Conservation (phyloP, 148 eudicot genomes). For the Nyssa sinensis region DNA sequence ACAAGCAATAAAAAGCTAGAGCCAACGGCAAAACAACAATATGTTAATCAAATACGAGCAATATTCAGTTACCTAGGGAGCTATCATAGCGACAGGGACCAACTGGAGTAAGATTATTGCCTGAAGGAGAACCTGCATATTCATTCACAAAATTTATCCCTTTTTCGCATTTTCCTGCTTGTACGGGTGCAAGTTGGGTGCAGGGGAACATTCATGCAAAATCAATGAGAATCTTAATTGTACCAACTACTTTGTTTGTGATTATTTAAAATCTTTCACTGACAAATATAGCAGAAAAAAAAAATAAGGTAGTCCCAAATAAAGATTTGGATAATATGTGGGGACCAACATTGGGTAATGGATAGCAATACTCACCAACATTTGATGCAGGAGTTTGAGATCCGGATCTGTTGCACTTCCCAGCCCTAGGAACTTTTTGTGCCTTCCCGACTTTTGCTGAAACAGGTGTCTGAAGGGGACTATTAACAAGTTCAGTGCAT, state of each 20-base stretch:
- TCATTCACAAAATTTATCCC: constrained; percentile 9
- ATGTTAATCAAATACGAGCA: background rate
- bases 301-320: background rate
- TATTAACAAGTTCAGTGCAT: constrained; percentile 43
- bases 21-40: constrained; percentile 4
- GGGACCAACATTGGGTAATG: too few species aligned
- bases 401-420: constrained; percentile 49
- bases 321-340: too few species aligned
- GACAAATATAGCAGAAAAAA: background rate
- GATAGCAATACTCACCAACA: constrained; percentile 48
- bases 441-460: constrained; percentile 67
- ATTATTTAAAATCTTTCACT: background rate
- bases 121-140: constrained; percentile 82
- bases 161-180: background rate
- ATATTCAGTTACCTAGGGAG: constrained; percentile 70
- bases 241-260: background rate
- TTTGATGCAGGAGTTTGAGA: constrained; percentile 60
- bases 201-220: background rate
- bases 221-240: background rate
- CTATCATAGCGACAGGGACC: constrained; percentile 97
- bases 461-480: constrained; percentile 66
- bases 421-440: constrained; percentile 52
- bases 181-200: background rate
- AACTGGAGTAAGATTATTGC: constrained; percentile 67
- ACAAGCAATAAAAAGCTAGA: constrained; percentile 7